Percentiles rank a stretch among this genome's conserved stretches.
These are phyloP conservation scores for Carex scoparia DNA, from an alignment of 176 grass and related monocot species.

Conservation along the genomic window DNA sequence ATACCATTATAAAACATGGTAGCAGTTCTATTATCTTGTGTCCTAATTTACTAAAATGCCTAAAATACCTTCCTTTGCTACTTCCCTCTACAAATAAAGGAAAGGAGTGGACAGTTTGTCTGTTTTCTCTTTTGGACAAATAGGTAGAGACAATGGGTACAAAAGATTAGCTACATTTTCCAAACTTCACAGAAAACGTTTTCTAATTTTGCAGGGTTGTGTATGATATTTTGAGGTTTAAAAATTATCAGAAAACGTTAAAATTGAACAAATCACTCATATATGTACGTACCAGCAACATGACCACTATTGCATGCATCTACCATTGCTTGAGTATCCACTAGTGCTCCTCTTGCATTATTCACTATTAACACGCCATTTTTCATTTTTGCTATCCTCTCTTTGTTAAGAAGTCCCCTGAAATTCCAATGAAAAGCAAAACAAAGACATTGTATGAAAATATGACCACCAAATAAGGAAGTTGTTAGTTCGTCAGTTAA, in stretches of 20 bases:
- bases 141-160: not conserved
- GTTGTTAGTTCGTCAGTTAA: not conserved
- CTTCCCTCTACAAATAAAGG: not conserved
- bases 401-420: constrained; percentile 92
- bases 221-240: not conserved
- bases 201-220: not conserved
- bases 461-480: not conserved
- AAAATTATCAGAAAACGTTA: not conserved
- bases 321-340: constrained; percentile 82
- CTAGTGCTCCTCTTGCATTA: constrained; percentile 86
- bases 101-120: not conserved
- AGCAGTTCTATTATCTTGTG: not conserved
- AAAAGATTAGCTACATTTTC: not conserved
- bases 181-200: not conserved
- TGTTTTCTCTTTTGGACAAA: not conserved
- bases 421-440: constrained; percentile 11
- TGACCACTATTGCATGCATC: constrained; percentile 79
- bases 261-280: not conserved
- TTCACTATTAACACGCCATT: constrained; percentile 87
- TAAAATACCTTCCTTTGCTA: not conserved
- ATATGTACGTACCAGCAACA: constrained; percentile 45
- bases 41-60: not conserved
- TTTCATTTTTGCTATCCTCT: constrained; percentile 90
- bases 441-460: constrained; percentile 6
- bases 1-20: not conserved